Conservation (phyloP, 345 rosid genomes). For the Aegle marmelos region DNA sequence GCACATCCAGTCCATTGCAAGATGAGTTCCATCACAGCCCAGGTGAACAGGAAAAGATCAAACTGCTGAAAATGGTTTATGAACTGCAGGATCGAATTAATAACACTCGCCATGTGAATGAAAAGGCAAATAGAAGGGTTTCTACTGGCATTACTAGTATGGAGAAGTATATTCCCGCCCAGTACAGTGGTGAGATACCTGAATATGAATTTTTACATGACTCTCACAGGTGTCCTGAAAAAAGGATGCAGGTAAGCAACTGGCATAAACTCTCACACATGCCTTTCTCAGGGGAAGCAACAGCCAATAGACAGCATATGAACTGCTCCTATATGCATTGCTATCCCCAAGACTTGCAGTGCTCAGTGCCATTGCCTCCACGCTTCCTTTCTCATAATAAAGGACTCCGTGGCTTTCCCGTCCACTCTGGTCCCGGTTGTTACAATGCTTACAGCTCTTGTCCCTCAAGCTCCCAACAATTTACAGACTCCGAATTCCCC, state of each 20-base stretch:
- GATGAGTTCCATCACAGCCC: conserved; percentile 36
- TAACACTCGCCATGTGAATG: conserved; percentile 30
- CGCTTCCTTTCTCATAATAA: conserved; percentile 16
- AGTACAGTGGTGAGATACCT: conserved; percentile 17
- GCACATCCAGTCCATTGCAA: conserved; percentile 41
- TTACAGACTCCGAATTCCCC: conserved; percentile 41
- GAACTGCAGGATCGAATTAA: conserved; percentile 60
- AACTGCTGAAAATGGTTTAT: conserved; percentile 45
- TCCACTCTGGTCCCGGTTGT: conserved; percentile 30
- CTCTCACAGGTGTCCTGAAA: conserved; percentile 27
- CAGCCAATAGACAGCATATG: conserved; percentile 29
- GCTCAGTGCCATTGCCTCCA: conserved; percentile 37
- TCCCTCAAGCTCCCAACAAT: conserved; percentile 57
- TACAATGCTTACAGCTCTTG: conserved; percentile 44
- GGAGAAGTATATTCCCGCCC: conserved; percentile 21
- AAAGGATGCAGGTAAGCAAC: conserved; percentile 25
- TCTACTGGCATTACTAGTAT: conserved; percentile 28
- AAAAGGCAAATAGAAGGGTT: conserved; percentile 20
- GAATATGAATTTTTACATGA: conserved; percentile 19
- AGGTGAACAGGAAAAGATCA: conserved; percentile 42
- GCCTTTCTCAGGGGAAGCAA: conserved; percentile 50
- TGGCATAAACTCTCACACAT: conserved; percentile 26
- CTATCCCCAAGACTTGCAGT: conserved; percentile 31
- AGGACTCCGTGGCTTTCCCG: conserved; percentile 24
- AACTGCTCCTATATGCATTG: conserved; percentile 32